Evolutionary conservation across 495 filamentous ascomycete species (phyloP), one percentile per base, ranked within the genome.

Genomic region (Lasiosphaeris hirsuta): DNA sequence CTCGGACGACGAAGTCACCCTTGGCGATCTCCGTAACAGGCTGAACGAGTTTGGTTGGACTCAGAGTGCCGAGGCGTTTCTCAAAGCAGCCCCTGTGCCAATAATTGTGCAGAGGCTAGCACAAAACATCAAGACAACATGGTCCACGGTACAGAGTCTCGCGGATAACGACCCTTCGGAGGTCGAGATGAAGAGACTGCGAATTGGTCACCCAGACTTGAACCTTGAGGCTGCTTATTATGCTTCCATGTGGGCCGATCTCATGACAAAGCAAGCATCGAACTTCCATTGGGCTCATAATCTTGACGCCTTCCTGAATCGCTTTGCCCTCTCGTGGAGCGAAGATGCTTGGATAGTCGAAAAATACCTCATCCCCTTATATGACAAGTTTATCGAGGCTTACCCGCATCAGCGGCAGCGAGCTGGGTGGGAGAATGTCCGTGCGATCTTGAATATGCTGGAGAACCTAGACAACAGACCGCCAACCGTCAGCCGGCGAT

Each of bases 81-180:
- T 96, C 11, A 73, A 73, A 7, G 77, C 84, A 11, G 83, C 88
- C 9, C 69, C 72, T 6, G 81, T 81, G 19, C 72, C 81, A 0
- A 82, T 88, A 41, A 86, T 95, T 47, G 81, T 93, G 41, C 75
- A 89, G 55, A 83, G 92, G 47, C 89, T 85, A 34, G 87, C 86
- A 34, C 86, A 86, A 55, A 97, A 96, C 68, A 94, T 97, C 56
- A 74, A 87, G 56, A 71, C 75, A 3, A 74, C 75, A 0, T 68
- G 75, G 45, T 66, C 69, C 44, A 69, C 68, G 33, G 73, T 74
- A 58, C 41, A 54, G 52, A 45, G 53, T 61, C 30, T 66, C 43
- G 47, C 51, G 34, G 41, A 52, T 33, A 36, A 38, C 51, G 56
- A 59, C 23, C 30, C 48, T 43, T 15, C 38, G 4, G 41, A 56